These are phyloP conservation scores for Bisporella sp. DNA, from an alignment of 2,329 filamentous ascomycete genomes.

Conservation along the genomic window DNA sequence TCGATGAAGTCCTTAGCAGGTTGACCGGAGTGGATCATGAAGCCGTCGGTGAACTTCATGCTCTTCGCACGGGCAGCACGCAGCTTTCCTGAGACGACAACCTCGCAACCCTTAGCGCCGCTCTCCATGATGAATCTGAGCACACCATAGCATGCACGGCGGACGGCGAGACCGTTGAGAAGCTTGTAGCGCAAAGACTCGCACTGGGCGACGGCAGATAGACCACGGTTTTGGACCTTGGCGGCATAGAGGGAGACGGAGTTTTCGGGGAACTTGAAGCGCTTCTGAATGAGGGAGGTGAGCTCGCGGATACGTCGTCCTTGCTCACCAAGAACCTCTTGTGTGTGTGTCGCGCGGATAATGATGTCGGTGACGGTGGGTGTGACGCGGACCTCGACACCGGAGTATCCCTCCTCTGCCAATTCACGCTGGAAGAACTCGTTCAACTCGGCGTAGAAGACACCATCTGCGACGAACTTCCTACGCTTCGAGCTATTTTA, in stretches of 20 bases:
- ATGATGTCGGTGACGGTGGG: slow-evolving; percentile 99
- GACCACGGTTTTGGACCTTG: slow-evolving; percentile 99
- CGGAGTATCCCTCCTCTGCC: slow-evolving; percentile 99
- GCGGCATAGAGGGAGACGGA: slow-evolving; percentile 99
- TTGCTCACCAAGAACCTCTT: slow-evolving; percentile 99
- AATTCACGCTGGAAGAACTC: slow-evolving; percentile 99
- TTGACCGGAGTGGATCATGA: slow-evolving; percentile 99
- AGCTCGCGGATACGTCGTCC: slow-evolving; percentile 99
- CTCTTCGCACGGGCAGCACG: slow-evolving; percentile 98
- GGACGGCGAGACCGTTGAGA: slow-evolving; percentile 97
- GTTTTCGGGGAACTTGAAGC: slow-evolving; percentile 99
- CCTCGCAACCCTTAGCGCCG: slow-evolving; percentile 99
- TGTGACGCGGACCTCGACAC: slow-evolving; percentile 99
- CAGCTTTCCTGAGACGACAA: slow-evolving; percentile 98
- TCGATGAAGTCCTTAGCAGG: slow-evolving; percentile 99
- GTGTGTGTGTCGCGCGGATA: slow-evolving; percentile 99
- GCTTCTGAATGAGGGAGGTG: slow-evolving; percentile 99
- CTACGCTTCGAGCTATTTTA: slow-evolving; percentile 72
- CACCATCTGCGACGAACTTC: slow-evolving; percentile 96
- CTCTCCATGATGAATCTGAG: slow-evolving; percentile 99
- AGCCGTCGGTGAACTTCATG: slow-evolving; percentile 99
- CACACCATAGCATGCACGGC: slow-evolving; percentile 99
- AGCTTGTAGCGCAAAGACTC: slow-evolving; percentile 99
- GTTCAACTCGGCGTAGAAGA: slow-evolving; percentile 99
- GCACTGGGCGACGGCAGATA: slow-evolving; percentile 99